Base-by-base conservation (phyloP, 805 yeast species). In the Zygosaccharomyces siamensis region DNA sequence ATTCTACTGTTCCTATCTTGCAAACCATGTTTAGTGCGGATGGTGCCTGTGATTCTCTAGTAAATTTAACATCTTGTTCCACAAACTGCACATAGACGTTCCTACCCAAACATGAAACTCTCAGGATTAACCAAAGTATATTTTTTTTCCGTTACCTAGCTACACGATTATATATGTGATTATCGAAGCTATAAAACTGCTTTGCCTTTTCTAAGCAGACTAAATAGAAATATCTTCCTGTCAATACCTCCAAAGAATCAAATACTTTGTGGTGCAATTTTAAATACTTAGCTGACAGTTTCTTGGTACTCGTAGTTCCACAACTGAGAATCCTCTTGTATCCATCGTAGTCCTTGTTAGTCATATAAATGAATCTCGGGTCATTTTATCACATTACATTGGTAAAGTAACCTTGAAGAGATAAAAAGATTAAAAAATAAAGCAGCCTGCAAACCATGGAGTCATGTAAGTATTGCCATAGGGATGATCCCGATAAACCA, bases 401-500 rank as follows among this genome's bases (percentile, higher is more conserved):
- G 37, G 8, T 7, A 2, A n/a, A 23, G 24, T 36, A 5, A 33
- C 23, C 16, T 16, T 1, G 14, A 33, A 16, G 16, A 33, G 20
- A 5, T 33, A 10, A 31, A 21, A n/a, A 28, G 30, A 11, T 7
- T 30, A 16, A 33, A 21, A 16, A 10, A 10, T 7, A 33, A 39
- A 23, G 7, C 35, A 33, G 11, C 18, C 20, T 40, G 18, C 30
- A 12, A n/a, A 16, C 21, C 32, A 35, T 40, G 50, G 56, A 55
- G 33, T 37, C 37, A 7, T 55, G 59, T 43, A 36, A 37, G 5
- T 52, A 45, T 32, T 55, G 59, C 42, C 44, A 38, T 6, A 38
- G 23, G 7, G 51, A 47, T 10, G 55, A 48, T 16, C 53, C 57
- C 2, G 47, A 39, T 16, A 47, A 48, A 35, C 21, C 36, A n/a